phyloP scores from a whole-genome alignment of 257 asterid species.

The Jasminum sambac region DNA sequence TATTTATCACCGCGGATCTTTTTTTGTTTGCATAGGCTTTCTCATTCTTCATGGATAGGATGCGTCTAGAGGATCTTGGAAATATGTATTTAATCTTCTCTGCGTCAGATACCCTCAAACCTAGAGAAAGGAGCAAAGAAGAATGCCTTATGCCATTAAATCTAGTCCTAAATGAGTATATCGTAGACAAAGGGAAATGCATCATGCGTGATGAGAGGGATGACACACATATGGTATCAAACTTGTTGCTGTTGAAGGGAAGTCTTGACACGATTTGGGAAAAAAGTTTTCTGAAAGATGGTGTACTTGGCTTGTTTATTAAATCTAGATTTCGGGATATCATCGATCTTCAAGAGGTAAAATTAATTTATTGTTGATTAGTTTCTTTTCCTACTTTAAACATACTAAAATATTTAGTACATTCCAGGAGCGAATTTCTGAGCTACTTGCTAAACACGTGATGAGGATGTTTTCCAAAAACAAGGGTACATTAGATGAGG shows the following conservation, averaged over 20 bases:
- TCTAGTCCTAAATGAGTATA: conserved; percentile 78
- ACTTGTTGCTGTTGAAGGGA: conserved; percentile 78
- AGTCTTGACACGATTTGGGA: conserved; percentile 90
- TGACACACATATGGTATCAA: conserved; percentile 92
- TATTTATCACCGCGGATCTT: conserved; percentile 21
- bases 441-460: conserved; percentile 88
- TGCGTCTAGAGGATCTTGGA: conserved; percentile 82
- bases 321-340: conserved; percentile 93
- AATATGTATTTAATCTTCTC: conserved; percentile 73
- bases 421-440: conserved; percentile 90
- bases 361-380: neutral
- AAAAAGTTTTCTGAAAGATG: conserved; percentile 80
- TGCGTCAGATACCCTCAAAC: conserved; percentile 79
- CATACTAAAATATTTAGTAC: too few species aligned
- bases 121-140: too few species aligned
- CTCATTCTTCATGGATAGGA: conserved; percentile 75
- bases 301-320: conserved; percentile 78
- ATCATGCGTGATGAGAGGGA: conserved; percentile 91
- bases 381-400: neutral
- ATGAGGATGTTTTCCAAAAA: conserved; percentile 97
- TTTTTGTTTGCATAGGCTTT: conserved; percentile 62
- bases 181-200: conserved; percentile 80
- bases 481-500: conserved; percentile 98
- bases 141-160: too few species aligned
- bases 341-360: conserved; percentile 92